Evolutionary conservation across 345 rosid species (phyloP).

Genomic region (Eucalyptus rudis): DNA sequence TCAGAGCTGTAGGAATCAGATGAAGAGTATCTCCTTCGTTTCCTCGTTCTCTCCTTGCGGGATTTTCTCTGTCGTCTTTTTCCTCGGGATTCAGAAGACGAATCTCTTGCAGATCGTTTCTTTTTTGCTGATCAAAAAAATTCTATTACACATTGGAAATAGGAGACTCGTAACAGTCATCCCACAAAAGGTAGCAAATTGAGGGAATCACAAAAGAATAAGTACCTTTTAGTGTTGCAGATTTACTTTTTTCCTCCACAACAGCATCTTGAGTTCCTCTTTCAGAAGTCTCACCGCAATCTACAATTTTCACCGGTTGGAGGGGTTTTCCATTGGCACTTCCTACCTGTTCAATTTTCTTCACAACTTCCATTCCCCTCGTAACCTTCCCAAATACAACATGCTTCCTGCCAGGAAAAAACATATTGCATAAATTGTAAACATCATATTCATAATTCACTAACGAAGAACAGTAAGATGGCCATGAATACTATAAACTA

Average conservation of each 20-base stretch:
- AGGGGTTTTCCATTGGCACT: constrained; percentile 52
- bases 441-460: not conserved
- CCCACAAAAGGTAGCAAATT: not conserved
- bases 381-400: constrained; percentile 91
- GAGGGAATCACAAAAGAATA: not conserved
- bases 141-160: not conserved
- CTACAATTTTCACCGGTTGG: constrained; percentile 47
- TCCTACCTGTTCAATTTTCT: constrained; percentile 73
- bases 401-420: constrained; percentile 58
- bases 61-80: constrained; percentile 35
- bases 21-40: constrained; percentile 68
- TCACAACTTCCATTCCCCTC: constrained; percentile 70
- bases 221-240: not conserved
- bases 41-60: constrained; percentile 35
- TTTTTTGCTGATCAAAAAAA: constrained; percentile 38
- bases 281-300: constrained; percentile 58
- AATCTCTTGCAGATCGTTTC: constrained; percentile 44
- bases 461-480: not conserved
- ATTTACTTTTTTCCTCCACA: constrained; percentile 41
- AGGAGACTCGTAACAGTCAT: not conserved
- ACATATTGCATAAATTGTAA: not conserved
- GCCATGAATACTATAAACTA: not conserved
- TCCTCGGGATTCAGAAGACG: constrained; percentile 33
- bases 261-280: constrained; percentile 29
- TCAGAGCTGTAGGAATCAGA: constrained; percentile 73